Percentiles rank a stretch among this genome's conserved stretches.
Evolutionary conservation across 2,329 filamentous ascomycete genomes (phyloP).

Genomic region (Stagonosporopsis rhizophila): DNA sequence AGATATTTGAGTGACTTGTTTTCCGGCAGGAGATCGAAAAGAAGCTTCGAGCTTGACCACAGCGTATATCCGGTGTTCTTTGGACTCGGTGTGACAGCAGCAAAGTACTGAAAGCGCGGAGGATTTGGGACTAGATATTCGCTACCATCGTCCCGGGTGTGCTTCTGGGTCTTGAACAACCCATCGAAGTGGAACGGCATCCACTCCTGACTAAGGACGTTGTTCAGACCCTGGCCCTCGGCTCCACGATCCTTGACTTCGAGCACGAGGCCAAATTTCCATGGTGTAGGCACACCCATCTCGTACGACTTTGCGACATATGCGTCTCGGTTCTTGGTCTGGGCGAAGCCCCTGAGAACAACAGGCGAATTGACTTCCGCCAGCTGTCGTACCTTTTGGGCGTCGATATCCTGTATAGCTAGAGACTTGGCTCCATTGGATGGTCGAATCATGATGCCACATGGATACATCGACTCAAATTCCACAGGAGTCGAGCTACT

Average conservation of each 20-base stretch:
- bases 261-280: slow-evolving; percentile 67
- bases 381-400: slow-evolving; percentile 54
- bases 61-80: slow-evolving; percentile 62
- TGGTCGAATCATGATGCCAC: slow-evolving; percentile 29
- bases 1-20: slow-evolving; percentile 49
- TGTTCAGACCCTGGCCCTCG: slow-evolving; percentile 57
- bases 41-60: slow-evolving; percentile 59
- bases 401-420: slow-evolving; percentile 55
- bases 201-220: slow-evolving; percentile 58
- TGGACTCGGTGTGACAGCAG: slow-evolving; percentile 56
- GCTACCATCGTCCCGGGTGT: slow-evolving; percentile 38
- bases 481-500: slow-evolving; percentile 1
- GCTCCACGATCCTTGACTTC: slow-evolving; percentile 67
- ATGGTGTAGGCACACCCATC: slow-evolving; percentile 58
- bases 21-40: slow-evolving; percentile 57
- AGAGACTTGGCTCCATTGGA: slow-evolving; percentile 15
- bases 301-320: slow-evolving; percentile 58
- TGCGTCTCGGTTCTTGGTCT: slow-evolving; percentile 55
- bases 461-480: slow-evolving; percentile 32
- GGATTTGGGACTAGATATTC: slow-evolving; percentile 25
- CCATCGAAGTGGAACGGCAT: slow-evolving; percentile 68
- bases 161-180: slow-evolving; percentile 61
- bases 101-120: slow-evolving; percentile 60
- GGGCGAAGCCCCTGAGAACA: slow-evolving; percentile 60
- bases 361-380: slow-evolving; percentile 61